A percentile compares a stretch with the other conserved stretches of the same genome.
These are phyloP conservation scores for Sporothrix humicola DNA, from an alignment of 2,329 filamentous ascomycete genomes.

Conservation along the genomic window DNA sequence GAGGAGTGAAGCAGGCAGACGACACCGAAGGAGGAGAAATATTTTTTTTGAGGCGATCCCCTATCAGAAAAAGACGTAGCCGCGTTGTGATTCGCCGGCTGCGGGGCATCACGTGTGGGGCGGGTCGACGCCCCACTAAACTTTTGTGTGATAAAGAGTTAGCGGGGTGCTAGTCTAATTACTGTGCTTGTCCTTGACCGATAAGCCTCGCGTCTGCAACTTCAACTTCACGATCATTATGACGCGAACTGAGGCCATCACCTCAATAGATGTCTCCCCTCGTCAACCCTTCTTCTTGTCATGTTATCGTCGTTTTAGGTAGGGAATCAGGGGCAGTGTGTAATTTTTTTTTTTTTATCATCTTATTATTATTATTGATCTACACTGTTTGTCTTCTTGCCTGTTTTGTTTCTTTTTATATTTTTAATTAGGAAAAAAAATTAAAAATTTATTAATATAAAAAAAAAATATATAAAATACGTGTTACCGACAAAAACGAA, in stretches of 20 bases:
- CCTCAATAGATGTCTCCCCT: background rate
- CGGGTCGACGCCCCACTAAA: background rate
- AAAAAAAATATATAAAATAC: no score
- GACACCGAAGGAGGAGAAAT: constrained; percentile 26
- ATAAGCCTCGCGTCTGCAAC: background rate
- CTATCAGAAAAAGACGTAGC: background rate
- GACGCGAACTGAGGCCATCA: constrained; percentile 15
- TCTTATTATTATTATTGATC: no score
- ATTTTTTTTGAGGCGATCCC: constrained; percentile 12
- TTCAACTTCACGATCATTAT: background rate
- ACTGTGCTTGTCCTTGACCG: background rate
- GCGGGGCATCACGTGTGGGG: constrained; percentile 11
- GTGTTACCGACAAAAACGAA: no score
- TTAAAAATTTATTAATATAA: no score
- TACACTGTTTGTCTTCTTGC: no score
- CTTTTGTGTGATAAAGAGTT: background rate
- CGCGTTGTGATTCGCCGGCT: background rate
- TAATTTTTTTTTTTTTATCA: background rate
- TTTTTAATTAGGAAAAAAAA: no score
- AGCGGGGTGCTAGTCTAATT: constrained; percentile 7
- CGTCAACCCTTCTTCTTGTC: background rate
- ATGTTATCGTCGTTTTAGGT: no score
- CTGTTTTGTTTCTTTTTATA: no score
- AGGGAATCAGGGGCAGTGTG: no score
- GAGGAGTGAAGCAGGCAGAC: constrained; percentile 28